phyloP scores from a whole-genome alignment of 176 grass and related monocot species.

The Echinochloa phyllopogon region DNA sequence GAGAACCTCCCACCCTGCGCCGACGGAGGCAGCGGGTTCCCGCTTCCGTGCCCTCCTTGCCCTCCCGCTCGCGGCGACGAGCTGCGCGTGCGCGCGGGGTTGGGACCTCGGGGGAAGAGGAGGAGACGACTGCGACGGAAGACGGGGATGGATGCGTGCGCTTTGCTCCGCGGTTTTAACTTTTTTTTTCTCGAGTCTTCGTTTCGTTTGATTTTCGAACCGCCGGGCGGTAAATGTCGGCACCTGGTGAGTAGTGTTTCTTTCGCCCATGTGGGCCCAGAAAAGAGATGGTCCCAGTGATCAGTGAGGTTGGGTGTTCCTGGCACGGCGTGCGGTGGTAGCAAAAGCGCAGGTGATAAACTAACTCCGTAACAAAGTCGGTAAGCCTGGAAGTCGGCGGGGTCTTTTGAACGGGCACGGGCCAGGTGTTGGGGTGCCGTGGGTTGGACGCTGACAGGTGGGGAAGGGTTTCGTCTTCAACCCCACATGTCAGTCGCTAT shows the following conservation, averaged over 20 bases:
- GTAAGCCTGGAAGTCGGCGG: constrained; percentile 14
- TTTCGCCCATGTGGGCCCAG: neutral
- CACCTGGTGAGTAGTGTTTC: neutral
- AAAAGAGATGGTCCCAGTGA: rapidly evolving
- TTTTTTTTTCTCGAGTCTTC: neutral
- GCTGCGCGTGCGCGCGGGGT: neutral
- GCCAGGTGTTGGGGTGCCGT: constrained; percentile 10
- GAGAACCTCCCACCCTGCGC: neutral
- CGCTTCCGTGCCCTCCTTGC: neutral
- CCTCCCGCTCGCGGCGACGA: constrained; percentile 40
- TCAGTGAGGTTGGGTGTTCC: neutral
- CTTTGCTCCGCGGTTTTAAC: constrained; percentile 23
- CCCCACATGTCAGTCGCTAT: neutral
- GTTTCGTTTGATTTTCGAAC: constrained; percentile 41
- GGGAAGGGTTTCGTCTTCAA: neutral
- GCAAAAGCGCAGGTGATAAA: neutral
- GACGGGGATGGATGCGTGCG: constrained; percentile 33
- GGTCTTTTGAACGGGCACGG: neutral
- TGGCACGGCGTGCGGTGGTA: neutral
- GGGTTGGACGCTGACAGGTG: constrained; percentile 1
- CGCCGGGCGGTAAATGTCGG: constrained; percentile 14
- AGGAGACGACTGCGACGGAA: constrained; percentile 5
- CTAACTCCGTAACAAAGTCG: neutral
- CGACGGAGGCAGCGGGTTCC: neutral
- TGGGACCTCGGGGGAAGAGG: neutral